A percentile compares a stretch with the other conserved stretches of the same genome.
Evolutionary conservation across 176 grass and related monocot species (phyloP).

Genomic region (Oryza australiensis): DNA sequence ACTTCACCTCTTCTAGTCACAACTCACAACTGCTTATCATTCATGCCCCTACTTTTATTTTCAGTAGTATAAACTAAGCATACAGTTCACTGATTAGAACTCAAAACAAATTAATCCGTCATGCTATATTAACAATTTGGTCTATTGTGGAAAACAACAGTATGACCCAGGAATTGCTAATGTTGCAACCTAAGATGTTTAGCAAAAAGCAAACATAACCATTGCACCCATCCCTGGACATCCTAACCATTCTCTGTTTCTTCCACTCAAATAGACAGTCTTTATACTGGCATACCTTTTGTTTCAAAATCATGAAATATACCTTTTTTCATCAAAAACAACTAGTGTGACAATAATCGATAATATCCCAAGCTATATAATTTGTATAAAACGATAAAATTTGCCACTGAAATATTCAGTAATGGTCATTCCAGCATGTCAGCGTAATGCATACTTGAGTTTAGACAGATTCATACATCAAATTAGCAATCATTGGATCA

Average conservation of each 20-base stretch:
- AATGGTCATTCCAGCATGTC: not conserved
- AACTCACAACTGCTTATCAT: not conserved
- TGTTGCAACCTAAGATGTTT: not conserved
- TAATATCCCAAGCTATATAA: not conserved
- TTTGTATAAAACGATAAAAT: not conserved
- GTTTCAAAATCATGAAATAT: not conserved
- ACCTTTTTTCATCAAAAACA: not conserved
- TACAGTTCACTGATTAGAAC: not conserved
- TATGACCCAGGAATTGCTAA: not conserved
- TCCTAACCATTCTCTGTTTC: too few relatives aligned
- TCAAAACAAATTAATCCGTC: not conserved
- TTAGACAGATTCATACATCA: slow-evolving; percentile 16
- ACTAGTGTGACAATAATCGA: not conserved
- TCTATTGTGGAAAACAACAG: not conserved
- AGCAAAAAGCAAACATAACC: not conserved
- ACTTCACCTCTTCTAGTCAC: not conserved
- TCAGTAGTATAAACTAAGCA: not conserved
- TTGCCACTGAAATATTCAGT: not conserved
- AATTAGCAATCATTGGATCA: too few relatives aligned
- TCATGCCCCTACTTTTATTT: not conserved
- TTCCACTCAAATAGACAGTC: not conserved
- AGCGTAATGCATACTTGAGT: not conserved
- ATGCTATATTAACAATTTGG: not conserved
- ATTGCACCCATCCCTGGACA: not conserved
- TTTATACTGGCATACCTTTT: not conserved